phyloP scores from a whole-genome alignment of 2,329 filamentous ascomycete genomes.

The Talaromyces islandicus region DNA sequence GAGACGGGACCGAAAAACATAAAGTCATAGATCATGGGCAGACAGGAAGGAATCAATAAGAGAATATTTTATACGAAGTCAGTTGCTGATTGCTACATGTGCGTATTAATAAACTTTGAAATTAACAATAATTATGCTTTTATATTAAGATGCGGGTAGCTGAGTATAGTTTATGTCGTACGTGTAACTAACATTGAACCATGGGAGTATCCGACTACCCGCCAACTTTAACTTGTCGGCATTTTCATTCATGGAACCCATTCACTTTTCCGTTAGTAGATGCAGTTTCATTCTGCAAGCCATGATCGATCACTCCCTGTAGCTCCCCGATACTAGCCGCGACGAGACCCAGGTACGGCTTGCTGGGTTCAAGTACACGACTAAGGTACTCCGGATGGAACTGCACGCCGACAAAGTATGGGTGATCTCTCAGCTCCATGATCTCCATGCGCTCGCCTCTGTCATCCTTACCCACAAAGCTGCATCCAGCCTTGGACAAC shows the following conservation, averaged over 20 bases:
- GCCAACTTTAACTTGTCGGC: too few species aligned
- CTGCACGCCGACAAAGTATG: constrained; percentile 79
- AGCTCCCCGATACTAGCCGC: constrained; percentile 35
- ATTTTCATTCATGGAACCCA: too few species aligned
- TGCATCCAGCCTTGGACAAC: constrained; percentile 63
- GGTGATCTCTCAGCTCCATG: constrained; percentile 74
- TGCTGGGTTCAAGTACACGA: constrained; percentile 66
- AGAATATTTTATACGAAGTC: too few species aligned
- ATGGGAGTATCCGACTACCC: too few species aligned
- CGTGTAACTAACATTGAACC: too few species aligned
- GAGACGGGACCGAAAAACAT: not conserved
- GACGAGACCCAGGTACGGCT: constrained; percentile 77
- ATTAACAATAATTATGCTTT: too few species aligned
- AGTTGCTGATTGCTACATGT: too few species aligned
- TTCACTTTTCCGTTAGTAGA: too few species aligned
- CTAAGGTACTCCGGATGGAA: constrained; percentile 79
- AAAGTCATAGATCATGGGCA: not conserved
- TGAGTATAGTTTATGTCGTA: too few species aligned
- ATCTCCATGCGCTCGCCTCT: constrained; percentile 76
- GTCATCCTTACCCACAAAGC: constrained; percentile 74
- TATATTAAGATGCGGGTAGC: too few species aligned
- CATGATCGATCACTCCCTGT: not conserved
- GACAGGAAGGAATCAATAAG: too few species aligned
- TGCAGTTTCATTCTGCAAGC: not conserved
- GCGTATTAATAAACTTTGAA: too few species aligned